These are phyloP conservation scores for Ustilago sp. DNA, from an alignment of 1,284 basidiomycete genomes.

Conservation along the genomic window DNA sequence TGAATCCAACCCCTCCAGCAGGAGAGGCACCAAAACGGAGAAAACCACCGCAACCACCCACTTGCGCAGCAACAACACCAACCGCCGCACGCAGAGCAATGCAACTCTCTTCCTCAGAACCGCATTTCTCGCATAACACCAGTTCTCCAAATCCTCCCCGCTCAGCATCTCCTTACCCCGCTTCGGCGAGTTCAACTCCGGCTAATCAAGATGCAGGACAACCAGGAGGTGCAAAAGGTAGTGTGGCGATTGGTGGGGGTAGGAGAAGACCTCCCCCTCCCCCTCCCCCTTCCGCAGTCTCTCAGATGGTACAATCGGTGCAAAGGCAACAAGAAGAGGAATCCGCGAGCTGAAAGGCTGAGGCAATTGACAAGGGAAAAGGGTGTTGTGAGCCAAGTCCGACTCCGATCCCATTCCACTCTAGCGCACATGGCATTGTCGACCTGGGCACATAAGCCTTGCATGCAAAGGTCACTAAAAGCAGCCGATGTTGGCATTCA, in stretches of 20 bases:
- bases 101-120: constrained; percentile 15
- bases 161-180: constrained; percentile 2
- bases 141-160: not conserved
- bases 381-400: too few relatives aligned
- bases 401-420: too few relatives aligned
- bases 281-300: not conserved
- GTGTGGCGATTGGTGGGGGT: not conserved
- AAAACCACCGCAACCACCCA: constrained; percentile 39
- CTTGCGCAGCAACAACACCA: not conserved
- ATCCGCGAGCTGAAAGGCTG: too few relatives aligned
- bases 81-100: constrained; percentile 10
- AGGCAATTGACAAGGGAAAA: too few relatives aligned
- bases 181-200: not conserved
- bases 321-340: not conserved
- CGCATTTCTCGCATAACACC: not conserved
- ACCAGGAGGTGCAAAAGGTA: not conserved
- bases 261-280: constrained; percentile 17
- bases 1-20: not conserved
- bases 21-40: constrained; percentile 15
- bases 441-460: too few relatives aligned
- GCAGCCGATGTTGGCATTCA: too few relatives aligned
- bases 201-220: constrained; percentile 15
- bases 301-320: not conserved
- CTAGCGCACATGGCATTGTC: too few relatives aligned
- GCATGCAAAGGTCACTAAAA: too few relatives aligned